These are phyloP conservation scores for Calonectria pauciramosa DNA, from an alignment of 2,329 filamentous ascomycete species.

Conservation along the genomic window DNA sequence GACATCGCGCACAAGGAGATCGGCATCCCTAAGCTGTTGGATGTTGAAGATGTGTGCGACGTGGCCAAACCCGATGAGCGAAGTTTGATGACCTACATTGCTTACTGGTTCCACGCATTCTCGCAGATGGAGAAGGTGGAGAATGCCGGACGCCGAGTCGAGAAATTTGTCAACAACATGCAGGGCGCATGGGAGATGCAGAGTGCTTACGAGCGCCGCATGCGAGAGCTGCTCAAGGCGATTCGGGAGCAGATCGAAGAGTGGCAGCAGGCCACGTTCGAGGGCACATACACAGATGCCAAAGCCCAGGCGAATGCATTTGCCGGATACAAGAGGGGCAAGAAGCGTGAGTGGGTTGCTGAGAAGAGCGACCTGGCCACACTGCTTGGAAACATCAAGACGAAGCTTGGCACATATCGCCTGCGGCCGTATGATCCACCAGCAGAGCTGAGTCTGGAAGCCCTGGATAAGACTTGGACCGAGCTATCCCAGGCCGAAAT, in stretches of 20 bases:
- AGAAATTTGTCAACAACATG: conserved; percentile 99
- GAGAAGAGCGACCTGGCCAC: conserved; percentile 97
- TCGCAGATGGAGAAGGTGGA: conserved; percentile 99
- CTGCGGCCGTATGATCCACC: conserved; percentile 93
- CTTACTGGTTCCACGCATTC: conserved; percentile 99
- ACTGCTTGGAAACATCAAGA: conserved; percentile 97
- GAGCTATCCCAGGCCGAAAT: conserved; percentile 87
- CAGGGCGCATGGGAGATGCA: conserved; percentile 99
- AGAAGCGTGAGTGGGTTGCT: conserved; percentile 95
- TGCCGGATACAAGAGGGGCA: conserved; percentile 88
- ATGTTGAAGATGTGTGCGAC: conserved; percentile 98
- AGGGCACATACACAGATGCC: conserved; percentile 92
- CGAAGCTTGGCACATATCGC: conserved; percentile 95
- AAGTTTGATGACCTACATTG: conserved; percentile 99
- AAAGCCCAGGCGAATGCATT: conserved; percentile 89
- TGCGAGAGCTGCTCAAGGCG: conserved; percentile 83
- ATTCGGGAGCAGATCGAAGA: conserved; percentile 79
- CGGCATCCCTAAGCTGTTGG: conserved; percentile 93
- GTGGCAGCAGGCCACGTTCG: conserved; percentile 87
- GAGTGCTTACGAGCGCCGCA: conserved; percentile 91
- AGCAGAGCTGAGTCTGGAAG: conserved; percentile 83
- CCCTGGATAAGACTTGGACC: conserved; percentile 86
- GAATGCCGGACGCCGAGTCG: conserved; percentile 94
- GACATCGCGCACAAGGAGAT: conserved; percentile 97
- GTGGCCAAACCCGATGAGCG: conserved; percentile 96